Evolutionary conservation across 129 eudicot genomes (phyloP).

Genomic region (Ambrosia artemisiifolia): DNA sequence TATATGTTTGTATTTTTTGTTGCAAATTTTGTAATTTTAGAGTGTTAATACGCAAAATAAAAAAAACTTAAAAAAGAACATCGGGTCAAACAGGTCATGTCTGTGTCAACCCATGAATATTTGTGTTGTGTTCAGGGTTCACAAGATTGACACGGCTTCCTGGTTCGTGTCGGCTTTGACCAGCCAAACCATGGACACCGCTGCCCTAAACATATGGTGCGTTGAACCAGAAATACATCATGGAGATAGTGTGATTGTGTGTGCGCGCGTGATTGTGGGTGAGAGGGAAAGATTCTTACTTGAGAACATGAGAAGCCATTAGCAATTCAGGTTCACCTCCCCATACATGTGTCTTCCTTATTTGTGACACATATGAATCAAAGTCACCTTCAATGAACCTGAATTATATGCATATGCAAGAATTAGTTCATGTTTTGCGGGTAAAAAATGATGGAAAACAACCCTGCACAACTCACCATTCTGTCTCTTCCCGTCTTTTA

Average conservation of each 20-base stretch:
- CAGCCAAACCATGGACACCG: neutral
- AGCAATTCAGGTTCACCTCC: slow-evolving; percentile 98
- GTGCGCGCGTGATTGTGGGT: neutral
- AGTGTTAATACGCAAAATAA: too few species aligned
- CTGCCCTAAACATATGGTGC: neutral
- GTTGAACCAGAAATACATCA: neutral
- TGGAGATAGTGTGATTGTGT: neutral
- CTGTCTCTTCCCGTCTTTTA: slow-evolving; percentile 86
- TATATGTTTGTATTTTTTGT: too few species aligned
- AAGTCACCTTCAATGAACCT: slow-evolving; percentile 98
- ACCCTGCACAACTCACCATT: slow-evolving; percentile 53
- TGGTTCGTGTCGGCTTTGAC: neutral
- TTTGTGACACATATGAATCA: slow-evolving; percentile 72
- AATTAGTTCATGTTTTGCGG: neutral
- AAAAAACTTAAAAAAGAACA: too few species aligned
- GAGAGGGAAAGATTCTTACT: slow-evolving; percentile 41
- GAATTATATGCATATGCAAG: slow-evolving; percentile 1
- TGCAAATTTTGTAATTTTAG: too few species aligned
- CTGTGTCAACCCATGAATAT: too few species aligned
- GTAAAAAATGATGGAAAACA: neutral
- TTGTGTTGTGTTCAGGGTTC: too few species aligned
- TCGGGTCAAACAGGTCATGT: too few species aligned
- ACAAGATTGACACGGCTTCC: too few species aligned
- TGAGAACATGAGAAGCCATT: slow-evolving; percentile 97
- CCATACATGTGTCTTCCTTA: slow-evolving; percentile 92